These are phyloP conservation scores for Helicostylum pulchrum DNA, from an alignment of 192 early-diverging fungal species.

Conservation along the genomic window DNA sequence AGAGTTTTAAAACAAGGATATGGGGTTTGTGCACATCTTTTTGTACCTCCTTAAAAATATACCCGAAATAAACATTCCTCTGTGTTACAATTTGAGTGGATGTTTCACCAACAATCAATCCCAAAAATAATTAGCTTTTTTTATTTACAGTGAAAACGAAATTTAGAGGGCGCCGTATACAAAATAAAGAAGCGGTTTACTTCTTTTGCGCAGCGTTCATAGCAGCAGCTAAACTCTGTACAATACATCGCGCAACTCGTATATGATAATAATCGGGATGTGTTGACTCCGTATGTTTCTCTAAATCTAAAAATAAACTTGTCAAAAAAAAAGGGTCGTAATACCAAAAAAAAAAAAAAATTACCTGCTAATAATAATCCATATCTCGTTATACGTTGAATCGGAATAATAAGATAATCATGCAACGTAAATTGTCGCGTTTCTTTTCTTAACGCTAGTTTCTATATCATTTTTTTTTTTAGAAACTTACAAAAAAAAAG, in stretches of 20 bases:
- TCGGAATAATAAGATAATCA: constrained; percentile 74
- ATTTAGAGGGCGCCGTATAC: too few species aligned
- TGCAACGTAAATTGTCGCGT: constrained; percentile 58
- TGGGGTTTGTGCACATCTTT: too few species aligned
- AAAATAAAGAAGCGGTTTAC: too few species aligned
- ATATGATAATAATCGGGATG: constrained; percentile 31
- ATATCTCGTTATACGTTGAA: constrained; percentile 76
- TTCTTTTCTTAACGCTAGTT: constrained; percentile 39
- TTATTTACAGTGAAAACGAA: too few species aligned
- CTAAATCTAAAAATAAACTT: constrained; percentile 26
- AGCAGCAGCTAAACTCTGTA: constrained; percentile 22
- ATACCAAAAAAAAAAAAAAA: neutral
- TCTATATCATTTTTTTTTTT: too few species aligned
- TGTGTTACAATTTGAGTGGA: too few species aligned
- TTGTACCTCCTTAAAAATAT: too few species aligned
- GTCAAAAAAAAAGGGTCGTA: neutral
- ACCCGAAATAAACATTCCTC: too few species aligned
- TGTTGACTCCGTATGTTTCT: constrained; percentile 25
- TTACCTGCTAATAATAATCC: constrained; percentile 58
- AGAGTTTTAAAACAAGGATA: too few species aligned
- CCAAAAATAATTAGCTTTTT: too few species aligned
- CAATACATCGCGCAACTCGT: constrained; percentile 19
- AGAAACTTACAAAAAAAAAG: too few species aligned
- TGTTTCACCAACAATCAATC: too few species aligned
- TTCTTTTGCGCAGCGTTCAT: constrained; percentile 31